These are phyloP conservation scores for Kockovaella imperatae DNA, from an alignment of 768 basidiomycete genomes.

Conservation along the genomic window DNA sequence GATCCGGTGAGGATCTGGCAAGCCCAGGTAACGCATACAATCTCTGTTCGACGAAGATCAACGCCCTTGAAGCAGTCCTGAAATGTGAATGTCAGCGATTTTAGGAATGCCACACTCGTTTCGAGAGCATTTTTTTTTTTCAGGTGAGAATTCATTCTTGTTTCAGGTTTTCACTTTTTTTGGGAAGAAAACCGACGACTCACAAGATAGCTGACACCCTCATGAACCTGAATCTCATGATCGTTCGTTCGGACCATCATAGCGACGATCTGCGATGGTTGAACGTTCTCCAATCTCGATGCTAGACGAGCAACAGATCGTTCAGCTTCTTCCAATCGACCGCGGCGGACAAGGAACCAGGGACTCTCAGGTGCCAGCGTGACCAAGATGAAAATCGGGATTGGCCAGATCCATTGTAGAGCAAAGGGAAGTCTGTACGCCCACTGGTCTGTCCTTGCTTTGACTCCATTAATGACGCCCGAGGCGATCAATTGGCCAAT, in stretches of 20 bases:
- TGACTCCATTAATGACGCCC: slow-evolving; percentile 15
- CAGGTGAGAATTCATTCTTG: too few species aligned
- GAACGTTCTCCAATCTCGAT: neutral
- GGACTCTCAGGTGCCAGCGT: slow-evolving; percentile 21
- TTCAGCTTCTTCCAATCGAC: slow-evolving; percentile 15
- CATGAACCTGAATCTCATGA: slow-evolving; percentile 27
- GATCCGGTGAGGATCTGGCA: slow-evolving; percentile 1
- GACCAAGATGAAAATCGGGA: slow-evolving; percentile 10
- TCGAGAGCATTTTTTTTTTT: too few species aligned
- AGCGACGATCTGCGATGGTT: slow-evolving; percentile 25
- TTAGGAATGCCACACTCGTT: too few species aligned
- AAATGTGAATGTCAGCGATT: too few species aligned
- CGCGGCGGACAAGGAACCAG: slow-evolving; percentile 19
- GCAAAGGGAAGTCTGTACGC: slow-evolving; percentile 14
- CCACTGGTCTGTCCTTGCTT: slow-evolving; percentile 3
- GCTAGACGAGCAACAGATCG: slow-evolving; percentile 2
- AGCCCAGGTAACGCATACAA: slow-evolving; percentile 12
- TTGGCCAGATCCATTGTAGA: slow-evolving; percentile 16
- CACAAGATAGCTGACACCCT: slow-evolving; percentile 30
- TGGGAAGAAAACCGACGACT: too few species aligned
- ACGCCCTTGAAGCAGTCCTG: slow-evolving; percentile 24
- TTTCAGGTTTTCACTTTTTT: too few species aligned
- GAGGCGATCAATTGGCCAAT: slow-evolving; percentile 27
- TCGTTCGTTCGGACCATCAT: slow-evolving; percentile 42
- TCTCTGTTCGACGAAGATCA: slow-evolving; percentile 23